A percentile compares a stretch with the other conserved stretches of the same genome.
Conservation (phyloP, 331 rosid species). For the Cucumis variabilis region DNA sequence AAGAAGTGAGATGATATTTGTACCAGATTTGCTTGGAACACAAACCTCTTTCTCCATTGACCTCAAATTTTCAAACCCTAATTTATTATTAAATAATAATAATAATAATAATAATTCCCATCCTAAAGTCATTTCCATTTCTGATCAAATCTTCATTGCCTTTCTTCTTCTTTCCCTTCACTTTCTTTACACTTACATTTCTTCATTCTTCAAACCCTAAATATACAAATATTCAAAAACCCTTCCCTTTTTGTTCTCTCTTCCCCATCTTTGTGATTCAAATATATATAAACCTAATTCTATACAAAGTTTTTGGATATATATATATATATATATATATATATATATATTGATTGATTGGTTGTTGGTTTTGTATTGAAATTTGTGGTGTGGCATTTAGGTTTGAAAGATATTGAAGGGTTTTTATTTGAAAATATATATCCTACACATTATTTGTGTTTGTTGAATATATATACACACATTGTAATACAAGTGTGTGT, state of each 20-base stretch:
- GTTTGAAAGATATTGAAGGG: neutral
- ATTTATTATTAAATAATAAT: neutral
- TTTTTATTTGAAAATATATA: neutral
- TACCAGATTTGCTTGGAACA: slow-evolving; percentile 47
- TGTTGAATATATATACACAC: neutral
- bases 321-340: no score
- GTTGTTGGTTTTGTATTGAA: neutral
- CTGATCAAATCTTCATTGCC: slow-evolving; percentile 63
- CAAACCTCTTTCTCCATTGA: slow-evolving; percentile 61
- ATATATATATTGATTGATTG: no score
- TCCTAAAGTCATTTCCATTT: slow-evolving; percentile 49
- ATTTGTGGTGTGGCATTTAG: neutral
- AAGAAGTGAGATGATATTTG: slow-evolving; percentile 60
- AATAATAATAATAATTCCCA: neutral
- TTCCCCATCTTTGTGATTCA: neutral
- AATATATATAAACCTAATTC: neutral
- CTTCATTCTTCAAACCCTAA: slow-evolving; percentile 18
- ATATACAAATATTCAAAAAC: neutral
- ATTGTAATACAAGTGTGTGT: neutral
- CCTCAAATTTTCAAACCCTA: slow-evolving; percentile 51
- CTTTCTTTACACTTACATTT: slow-evolving; percentile 44
- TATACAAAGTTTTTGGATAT: neutral
- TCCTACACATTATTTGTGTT: neutral
- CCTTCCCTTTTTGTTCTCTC: no score
- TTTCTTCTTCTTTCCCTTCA: slow-evolving; percentile 49